These are phyloP conservation scores for Penicillium paradoxum DNA, from an alignment of 495 filamentous ascomycete species.

Conservation along the genomic window DNA sequence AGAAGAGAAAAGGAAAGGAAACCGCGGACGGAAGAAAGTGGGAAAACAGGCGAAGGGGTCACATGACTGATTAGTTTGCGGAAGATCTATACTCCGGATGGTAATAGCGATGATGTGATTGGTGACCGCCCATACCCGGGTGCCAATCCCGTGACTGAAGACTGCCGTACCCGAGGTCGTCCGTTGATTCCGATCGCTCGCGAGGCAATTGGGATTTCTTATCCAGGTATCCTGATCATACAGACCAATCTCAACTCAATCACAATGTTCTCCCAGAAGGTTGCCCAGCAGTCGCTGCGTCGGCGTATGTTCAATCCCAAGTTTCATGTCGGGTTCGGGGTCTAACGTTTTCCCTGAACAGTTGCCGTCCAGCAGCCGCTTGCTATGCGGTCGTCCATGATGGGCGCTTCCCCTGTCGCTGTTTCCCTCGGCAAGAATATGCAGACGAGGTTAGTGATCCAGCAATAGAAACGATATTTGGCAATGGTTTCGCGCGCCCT, in stretches of 20 bases:
- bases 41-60: constrained; percentile 17
- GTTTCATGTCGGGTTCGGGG: not conserved
- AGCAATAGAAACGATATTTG: not conserved
- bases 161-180: constrained; percentile 42
- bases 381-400: constrained; percentile 43
- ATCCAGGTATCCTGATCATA: constrained; percentile 9
- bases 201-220: constrained; percentile 14
- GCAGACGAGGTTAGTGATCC: constrained; percentile 50
- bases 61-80: constrained; percentile 6
- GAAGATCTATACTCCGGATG: constrained; percentile 38
- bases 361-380: constrained; percentile 49
- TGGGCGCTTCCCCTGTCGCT: constrained; percentile 47
- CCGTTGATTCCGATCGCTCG: constrained; percentile 31
- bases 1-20: constrained; percentile 23
- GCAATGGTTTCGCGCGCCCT: not conserved
- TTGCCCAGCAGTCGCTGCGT: constrained; percentile 62
- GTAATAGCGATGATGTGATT: constrained; percentile 38
- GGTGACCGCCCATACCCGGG: constrained; percentile 12
- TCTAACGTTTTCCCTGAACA: constrained; percentile 22
- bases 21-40: constrained; percentile 8
- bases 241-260: constrained; percentile 19
- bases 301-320: constrained; percentile 50
- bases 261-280: constrained; percentile 63
- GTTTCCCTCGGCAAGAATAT: constrained; percentile 44
- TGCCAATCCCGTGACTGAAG: constrained; percentile 29